These are phyloP conservation scores for Dalechampia spathulata DNA, from an alignment of 441 rosid genomes.

Conservation along the genomic window DNA sequence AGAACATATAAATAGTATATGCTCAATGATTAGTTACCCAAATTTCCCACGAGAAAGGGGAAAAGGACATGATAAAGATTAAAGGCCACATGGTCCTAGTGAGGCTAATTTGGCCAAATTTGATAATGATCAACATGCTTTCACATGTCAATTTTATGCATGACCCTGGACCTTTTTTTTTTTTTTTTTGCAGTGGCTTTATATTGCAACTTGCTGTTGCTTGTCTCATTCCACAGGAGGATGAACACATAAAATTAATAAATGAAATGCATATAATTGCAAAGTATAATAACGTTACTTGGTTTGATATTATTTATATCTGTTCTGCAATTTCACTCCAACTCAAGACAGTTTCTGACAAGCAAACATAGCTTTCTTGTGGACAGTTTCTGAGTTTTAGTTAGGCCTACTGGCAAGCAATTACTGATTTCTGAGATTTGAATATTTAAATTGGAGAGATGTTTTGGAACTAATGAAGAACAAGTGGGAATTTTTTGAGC, in stretches of 20 bases:
- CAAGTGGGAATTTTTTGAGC: too few relatives aligned
- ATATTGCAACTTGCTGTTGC: conserved; percentile 16
- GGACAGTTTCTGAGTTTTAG: conserved; percentile 31
- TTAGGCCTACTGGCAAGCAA: conserved; percentile 23
- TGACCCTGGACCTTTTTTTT: conserved; percentile 12
- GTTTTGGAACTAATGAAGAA: too few relatives aligned
- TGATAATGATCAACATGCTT: conserved; percentile 25
- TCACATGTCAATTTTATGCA: conserved; percentile 23
- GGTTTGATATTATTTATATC: not conserved
- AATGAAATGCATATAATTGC: too few relatives aligned
- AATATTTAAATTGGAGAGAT: not conserved
- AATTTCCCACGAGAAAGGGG: too few relatives aligned
- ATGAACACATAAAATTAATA: not conserved
- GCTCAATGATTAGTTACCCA: too few relatives aligned
- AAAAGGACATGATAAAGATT: too few relatives aligned
- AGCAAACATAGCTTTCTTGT: conserved; percentile 19
- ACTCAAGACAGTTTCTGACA: conserved; percentile 44
- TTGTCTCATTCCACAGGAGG: not conserved
- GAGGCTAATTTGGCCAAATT: too few relatives aligned
- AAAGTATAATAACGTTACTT: not conserved
- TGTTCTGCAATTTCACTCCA: not conserved
- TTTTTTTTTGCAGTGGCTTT: conserved; percentile 12
- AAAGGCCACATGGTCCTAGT: too few relatives aligned
- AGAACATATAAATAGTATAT: too few relatives aligned
- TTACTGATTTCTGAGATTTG: conserved; percentile 14